Percentiles rank a stretch among this genome's conserved stretches.
Evolutionary conservation across 2,329 filamentous ascomycete species (phyloP).

Genomic region (Alternaria viburni): DNA sequence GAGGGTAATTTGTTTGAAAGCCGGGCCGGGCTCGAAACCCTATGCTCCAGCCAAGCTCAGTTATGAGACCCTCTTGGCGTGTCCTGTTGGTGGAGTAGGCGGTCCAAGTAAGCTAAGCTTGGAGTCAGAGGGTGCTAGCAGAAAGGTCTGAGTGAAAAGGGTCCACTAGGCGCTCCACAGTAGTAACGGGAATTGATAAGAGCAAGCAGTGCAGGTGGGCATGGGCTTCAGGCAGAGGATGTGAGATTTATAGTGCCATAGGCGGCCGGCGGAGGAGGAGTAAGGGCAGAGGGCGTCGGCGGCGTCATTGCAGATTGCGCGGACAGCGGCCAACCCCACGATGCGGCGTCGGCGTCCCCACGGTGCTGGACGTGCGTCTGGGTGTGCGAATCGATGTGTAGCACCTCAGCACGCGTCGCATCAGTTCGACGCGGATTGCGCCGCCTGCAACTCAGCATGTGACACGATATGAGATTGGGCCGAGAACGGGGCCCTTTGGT

Average conservation of each 20-base stretch:
- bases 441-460: slow-evolving; percentile 15
- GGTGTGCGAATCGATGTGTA: slow-evolving; percentile 27
- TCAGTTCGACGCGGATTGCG: slow-evolving; percentile 3
- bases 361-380: slow-evolving; percentile 12
- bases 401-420: slow-evolving; percentile 17
- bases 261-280: neutral
- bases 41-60: slow-evolving; percentile 25
- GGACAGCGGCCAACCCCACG: slow-evolving; percentile 17
- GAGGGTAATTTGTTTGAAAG: slow-evolving; percentile 31
- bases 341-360: slow-evolving; percentile 14
- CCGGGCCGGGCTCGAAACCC: slow-evolving; percentile 29
- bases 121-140: slow-evolving; percentile 10
- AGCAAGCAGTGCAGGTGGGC: neutral
- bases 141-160: slow-evolving; percentile 14
- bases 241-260: slow-evolving; percentile 3
- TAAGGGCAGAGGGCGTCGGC: slow-evolving; percentile 1
- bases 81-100: slow-evolving; percentile 3
- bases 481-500: slow-evolving; percentile 3
- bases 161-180: slow-evolving; percentile 20
- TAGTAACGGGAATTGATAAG: slow-evolving; percentile 15
- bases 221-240: neutral
- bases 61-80: slow-evolving; percentile 17
- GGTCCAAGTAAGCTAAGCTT: neutral
- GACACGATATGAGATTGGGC: slow-evolving; percentile 16
- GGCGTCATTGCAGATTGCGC: neutral